Evolutionary conservation across 768 basidiomycete genomes (phyloP), one percentile per base, ranked within the genome.

Genomic region (Suillus placidus): DNA sequence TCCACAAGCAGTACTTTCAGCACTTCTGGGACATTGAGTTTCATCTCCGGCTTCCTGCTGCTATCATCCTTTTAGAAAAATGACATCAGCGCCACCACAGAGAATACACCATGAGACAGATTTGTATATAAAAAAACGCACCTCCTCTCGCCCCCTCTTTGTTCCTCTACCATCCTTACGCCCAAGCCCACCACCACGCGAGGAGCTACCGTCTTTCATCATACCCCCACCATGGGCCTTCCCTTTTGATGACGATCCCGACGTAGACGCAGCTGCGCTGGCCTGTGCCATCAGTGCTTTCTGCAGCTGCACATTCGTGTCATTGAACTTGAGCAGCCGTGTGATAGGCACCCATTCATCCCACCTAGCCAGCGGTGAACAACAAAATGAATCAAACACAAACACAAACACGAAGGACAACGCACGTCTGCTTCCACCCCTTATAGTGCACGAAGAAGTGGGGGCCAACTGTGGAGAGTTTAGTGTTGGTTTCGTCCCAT

Each of bases 401-500:
- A 60, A n/a, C 0, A 38, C 14, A 42, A 52, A n/a, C 0, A 38
- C 14, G 38, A 52, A 16, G 51, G 38, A 32, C 12, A 26, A 81
- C 87, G 69, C 74, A 96, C 94, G 94, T 96, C 77, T 94, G 92
- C 76, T 98, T 99, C 97, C 97, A 99, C 10, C 97, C 97, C 78
- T 98, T 97, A 84, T 99, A 99, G 77, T 99, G 97, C 45, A 99
- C 96, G 67, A 92, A 90, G 78, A 94, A 98, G 71, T 97, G 94
- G 4, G 88, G 86, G 7, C 96, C 97, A 3, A 85, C 76, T 12
- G 78, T 75, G 7, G 88, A 87, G 6, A 85, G 83, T 49, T 85
- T 82, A 1, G 88, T 85, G 63, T 81, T 88, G 20, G 81, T 77
- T 70, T 90, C 88, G 65, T 89, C 87, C 79, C 88, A 89, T 47